Percentiles rank a stretch among this genome's conserved stretches.
These are phyloP conservation scores for Diplodia mutila DNA, from an alignment of 2,329 filamentous ascomycete genomes.

Conservation along the genomic window DNA sequence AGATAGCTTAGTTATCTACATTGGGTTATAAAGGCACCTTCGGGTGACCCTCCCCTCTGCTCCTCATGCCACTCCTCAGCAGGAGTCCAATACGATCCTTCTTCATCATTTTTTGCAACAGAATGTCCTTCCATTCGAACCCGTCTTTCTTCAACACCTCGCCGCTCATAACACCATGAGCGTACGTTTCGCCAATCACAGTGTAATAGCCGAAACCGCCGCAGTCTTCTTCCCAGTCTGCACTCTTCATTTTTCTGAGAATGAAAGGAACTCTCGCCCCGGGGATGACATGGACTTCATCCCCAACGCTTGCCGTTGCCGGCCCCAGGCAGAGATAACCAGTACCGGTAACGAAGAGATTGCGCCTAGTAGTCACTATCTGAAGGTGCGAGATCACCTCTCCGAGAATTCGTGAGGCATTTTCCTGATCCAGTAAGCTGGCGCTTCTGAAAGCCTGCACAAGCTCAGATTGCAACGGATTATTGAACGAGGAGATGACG, in stretches of 20 bases:
- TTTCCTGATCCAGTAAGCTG: background rate
- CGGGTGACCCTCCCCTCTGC: no score
- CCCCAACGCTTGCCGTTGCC: background rate
- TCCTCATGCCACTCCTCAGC: no score
- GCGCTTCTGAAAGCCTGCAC: background rate
- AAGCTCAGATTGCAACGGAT: background rate
- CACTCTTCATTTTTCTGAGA: background rate
- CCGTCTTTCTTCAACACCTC: background rate
- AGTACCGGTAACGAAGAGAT: background rate
- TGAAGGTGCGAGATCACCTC: background rate
- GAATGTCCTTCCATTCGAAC: background rate
- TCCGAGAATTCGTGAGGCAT: background rate
- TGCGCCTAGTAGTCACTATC: background rate
- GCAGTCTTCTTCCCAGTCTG: background rate
- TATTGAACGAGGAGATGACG: background rate
- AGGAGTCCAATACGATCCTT: no score
- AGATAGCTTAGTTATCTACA: no score
- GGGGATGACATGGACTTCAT: background rate
- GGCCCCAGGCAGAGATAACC: background rate
- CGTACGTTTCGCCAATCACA: constrained; percentile 1
- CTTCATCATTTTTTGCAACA: no score
- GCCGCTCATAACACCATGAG: background rate
- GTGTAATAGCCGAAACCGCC: background rate
- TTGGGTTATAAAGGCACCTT: no score
- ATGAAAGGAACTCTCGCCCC: background rate